These are phyloP conservation scores for Lagenidium sp. DNA, from an alignment of 352 stramenopile genomes.

Conservation along the genomic window DNA sequence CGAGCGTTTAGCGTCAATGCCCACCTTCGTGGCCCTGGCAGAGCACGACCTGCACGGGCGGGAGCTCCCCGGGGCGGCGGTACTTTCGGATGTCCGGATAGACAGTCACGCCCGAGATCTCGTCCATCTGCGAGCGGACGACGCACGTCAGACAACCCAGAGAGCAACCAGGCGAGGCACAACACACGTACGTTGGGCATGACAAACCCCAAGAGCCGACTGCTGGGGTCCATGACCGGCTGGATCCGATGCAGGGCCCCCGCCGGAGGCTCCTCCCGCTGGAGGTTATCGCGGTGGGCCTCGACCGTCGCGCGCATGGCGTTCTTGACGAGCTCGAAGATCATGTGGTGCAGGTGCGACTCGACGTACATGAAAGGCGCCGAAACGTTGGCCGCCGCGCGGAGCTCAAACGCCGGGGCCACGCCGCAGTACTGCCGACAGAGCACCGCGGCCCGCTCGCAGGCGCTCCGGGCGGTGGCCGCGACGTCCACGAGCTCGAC, in stretches of 20 bases:
- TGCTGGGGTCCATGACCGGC: slow-evolving; percentile 62
- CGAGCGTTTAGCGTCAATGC: background rate
- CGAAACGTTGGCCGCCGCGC: slow-evolving; percentile 26
- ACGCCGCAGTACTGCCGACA: slow-evolving; percentile 46
- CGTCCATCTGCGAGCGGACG: slow-evolving; percentile 13
- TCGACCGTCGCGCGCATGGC: slow-evolving; percentile 97
- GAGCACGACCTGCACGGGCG: slow-evolving; percentile 97
- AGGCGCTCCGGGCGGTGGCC: slow-evolving; percentile 49
- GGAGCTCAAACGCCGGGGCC: slow-evolving; percentile 52
- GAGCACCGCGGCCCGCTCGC: slow-evolving; percentile 36
- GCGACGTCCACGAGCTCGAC: slow-evolving; percentile 68
- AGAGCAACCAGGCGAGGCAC: too few species aligned
- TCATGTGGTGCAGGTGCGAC: slow-evolving; percentile 81
- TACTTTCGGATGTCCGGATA: slow-evolving; percentile 76
- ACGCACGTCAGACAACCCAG: too few species aligned
- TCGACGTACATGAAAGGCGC: slow-evolving; percentile 77
- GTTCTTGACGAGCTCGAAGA: slow-evolving; percentile 98
- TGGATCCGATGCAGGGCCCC: slow-evolving; percentile 40
- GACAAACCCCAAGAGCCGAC: slow-evolving; percentile 58
- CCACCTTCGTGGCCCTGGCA: slow-evolving; percentile 89
- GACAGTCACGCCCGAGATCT: slow-evolving; percentile 59
- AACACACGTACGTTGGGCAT: slow-evolving; percentile 38
- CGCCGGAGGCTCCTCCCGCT: slow-evolving; percentile 20
- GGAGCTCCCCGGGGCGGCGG: slow-evolving; percentile 41
- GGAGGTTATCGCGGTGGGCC: slow-evolving; percentile 81